Evolutionary conservation across 192 early-diverging fungal genomes (phyloP).

Genomic region (Paraglomus brasilianum): DNA sequence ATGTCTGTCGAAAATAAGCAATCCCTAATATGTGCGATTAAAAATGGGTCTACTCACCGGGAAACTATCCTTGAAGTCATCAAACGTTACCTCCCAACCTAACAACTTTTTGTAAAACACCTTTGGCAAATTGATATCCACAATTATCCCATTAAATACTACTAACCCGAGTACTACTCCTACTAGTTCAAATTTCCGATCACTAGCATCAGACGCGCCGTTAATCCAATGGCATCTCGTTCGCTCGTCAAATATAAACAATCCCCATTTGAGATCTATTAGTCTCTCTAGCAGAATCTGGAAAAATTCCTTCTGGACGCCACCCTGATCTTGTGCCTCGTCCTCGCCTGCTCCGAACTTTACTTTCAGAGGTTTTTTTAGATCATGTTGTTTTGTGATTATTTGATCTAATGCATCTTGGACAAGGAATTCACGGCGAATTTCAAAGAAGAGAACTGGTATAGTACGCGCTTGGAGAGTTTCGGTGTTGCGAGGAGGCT

Average conservation of each 20-base stretch:
- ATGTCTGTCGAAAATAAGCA: constrained; percentile 9
- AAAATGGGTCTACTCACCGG: constrained; percentile 45
- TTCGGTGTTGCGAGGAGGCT: constrained; percentile 42
- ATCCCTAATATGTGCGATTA: too few species aligned
- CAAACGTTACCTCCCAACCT: constrained; percentile 36
- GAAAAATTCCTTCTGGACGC: constrained; percentile 96
- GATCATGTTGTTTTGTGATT: constrained; percentile 53
- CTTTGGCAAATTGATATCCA: constrained; percentile 69
- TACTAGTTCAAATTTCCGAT: constrained; percentile 72
- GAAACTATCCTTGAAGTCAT: constrained; percentile 50
- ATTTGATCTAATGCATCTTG: constrained; percentile 78
- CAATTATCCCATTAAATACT: constrained; percentile 81
- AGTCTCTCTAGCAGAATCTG: constrained; percentile 73
- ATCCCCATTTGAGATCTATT: constrained; percentile 69
- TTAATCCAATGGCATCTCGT: constrained; percentile 81
- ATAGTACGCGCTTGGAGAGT: constrained; percentile 61
- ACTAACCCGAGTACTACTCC: constrained; percentile 92
- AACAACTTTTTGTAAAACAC: constrained; percentile 69
- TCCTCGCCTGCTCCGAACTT: constrained; percentile 87
- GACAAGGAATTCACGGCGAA: constrained; percentile 68
- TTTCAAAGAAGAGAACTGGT: constrained; percentile 80
- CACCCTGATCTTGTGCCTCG: constrained; percentile 93
- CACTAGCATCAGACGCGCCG: constrained; percentile 37
- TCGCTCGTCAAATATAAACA: constrained; percentile 65
- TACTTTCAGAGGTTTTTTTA: constrained; percentile 83